These are phyloP conservation scores for Saksenaea vasiformis DNA, from an alignment of 371 early-diverging fungal genomes.

Conservation along the genomic window DNA sequence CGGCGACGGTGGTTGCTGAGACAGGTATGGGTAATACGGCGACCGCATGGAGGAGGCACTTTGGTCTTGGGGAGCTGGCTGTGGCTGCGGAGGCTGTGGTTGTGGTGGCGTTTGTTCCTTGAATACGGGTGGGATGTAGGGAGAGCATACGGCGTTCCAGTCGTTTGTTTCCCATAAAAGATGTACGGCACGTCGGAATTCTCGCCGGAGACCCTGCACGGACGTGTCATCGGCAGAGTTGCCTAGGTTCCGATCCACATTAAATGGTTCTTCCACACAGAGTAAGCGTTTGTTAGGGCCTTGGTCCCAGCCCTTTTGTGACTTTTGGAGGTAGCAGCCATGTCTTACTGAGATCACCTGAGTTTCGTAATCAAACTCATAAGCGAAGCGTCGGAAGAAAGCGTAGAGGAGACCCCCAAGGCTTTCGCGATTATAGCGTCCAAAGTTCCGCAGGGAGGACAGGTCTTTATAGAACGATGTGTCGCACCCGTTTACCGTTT, in stretches of 20 bases:
- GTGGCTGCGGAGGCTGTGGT: conserved; percentile 9
- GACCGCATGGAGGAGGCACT: not conserved
- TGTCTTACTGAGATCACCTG: conserved; percentile 80
- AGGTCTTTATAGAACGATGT: conserved; percentile 68
- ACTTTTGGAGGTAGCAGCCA: conserved; percentile 74
- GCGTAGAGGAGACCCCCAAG: conserved; percentile 80
- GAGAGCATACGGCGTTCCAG: not conserved
- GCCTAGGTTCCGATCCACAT: conserved; percentile 81
- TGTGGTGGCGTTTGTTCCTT: conserved; percentile 25
- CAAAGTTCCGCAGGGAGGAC: conserved; percentile 63
- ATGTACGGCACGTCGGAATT: conserved; percentile 74
- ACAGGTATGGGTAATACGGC: not conserved
- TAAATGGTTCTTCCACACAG: conserved; percentile 93
- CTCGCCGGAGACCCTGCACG: conserved; percentile 75
- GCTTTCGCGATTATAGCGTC: conserved; percentile 68
- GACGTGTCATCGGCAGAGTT: conserved; percentile 84
- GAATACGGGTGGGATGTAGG: not conserved
- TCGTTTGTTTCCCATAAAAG: conserved; percentile 37
- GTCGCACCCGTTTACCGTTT: not conserved
- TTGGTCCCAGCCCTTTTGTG: conserved; percentile 78
- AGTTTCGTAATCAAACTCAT: conserved; percentile 80
- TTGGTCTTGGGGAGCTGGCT: not conserved
- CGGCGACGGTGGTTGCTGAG: not conserved
- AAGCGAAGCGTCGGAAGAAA: conserved; percentile 81
- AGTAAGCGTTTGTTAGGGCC: conserved; percentile 59